phyloP scores from a whole-genome alignment of 306 rosid genomes.

The Lithocarpus polystachyus region DNA sequence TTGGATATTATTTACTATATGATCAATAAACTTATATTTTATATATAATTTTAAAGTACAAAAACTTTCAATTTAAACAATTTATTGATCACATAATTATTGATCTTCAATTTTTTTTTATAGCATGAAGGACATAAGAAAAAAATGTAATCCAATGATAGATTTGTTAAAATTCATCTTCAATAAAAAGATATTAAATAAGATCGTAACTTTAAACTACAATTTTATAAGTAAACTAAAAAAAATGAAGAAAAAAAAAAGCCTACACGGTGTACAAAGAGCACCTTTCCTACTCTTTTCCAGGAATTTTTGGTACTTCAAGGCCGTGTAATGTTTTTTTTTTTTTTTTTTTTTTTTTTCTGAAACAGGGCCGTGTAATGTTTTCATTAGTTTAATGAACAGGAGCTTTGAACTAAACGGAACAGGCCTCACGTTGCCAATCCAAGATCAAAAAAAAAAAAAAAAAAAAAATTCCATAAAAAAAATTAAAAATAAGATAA shows the following conservation, averaged over 20 bases:
- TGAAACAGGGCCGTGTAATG: too few species aligned
- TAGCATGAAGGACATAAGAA: fast-evolving
- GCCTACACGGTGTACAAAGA: neutral
- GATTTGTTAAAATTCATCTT: fast-evolving
- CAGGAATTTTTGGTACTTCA: neutral
- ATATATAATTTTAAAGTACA: too few species aligned
- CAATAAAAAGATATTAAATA: fast-evolving
- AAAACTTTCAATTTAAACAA: too few species aligned
- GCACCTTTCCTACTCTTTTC: neutral
- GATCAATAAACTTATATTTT: too few species aligned
- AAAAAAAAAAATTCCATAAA: neutral
- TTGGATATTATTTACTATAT: too few species aligned
- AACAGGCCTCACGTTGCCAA: neutral
- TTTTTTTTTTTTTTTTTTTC: too few species aligned
- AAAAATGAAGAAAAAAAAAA: too few species aligned
- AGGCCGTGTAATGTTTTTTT: too few species aligned
- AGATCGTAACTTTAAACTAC: fast-evolving
- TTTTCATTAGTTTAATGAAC: too few species aligned
- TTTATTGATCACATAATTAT: too few species aligned
- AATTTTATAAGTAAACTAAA: fast-evolving
- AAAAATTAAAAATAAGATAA: too few species aligned
- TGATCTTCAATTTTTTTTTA: too few species aligned
- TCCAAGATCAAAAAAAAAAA: neutral
- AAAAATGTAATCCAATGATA: fast-evolving
- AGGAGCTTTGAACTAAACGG: neutral